phyloP scores from a whole-genome alignment of 495 filamentous ascomycete genomes.

The Podospora didyma region DNA sequence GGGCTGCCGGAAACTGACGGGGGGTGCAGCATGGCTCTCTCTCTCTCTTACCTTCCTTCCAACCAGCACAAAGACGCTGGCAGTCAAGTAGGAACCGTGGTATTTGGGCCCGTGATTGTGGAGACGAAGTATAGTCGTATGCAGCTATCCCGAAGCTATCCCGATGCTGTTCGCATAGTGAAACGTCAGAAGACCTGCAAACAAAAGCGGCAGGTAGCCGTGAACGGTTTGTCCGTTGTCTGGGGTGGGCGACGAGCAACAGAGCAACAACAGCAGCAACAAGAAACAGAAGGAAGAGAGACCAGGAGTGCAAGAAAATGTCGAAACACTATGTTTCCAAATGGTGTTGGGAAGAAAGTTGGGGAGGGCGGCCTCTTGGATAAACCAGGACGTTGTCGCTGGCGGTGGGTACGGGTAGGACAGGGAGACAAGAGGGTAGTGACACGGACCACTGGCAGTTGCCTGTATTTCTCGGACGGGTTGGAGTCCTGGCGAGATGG shows the following conservation, averaged over 20 bases:
- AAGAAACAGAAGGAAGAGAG: conserved; percentile 1
- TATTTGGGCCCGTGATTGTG: conserved; percentile 18
- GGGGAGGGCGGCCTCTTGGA: conserved; percentile 1
- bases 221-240: conserved; percentile 28
- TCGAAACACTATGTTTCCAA: conserved; percentile 22
- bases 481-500: conserved; percentile 16
- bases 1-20: no score
- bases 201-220: conserved; percentile 37
- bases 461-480: conserved; percentile 27
- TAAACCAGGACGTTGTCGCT: conserved; percentile 3
- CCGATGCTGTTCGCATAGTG: conserved; percentile 48
- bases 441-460: conserved; percentile 22
- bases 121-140: conserved; percentile 35
- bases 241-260: conserved; percentile 14
- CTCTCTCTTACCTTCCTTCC: conserved; percentile 13
- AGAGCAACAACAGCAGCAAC: background rate
- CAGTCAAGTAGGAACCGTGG: conserved; percentile 10
- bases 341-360: conserved; percentile 6
- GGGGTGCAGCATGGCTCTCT: conserved; percentile 4
- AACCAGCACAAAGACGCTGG: conserved; percentile 10
- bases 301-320: conserved; percentile 22
- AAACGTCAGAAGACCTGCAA: conserved; percentile 36
- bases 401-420: conserved; percentile 4
- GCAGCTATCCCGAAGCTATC: conserved; percentile 49
- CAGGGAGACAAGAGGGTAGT: conserved; percentile 11